Base-by-base conservation (phyloP, 495 filamentous ascomycete genomes). In the Amorphotheca resinae region DNA sequence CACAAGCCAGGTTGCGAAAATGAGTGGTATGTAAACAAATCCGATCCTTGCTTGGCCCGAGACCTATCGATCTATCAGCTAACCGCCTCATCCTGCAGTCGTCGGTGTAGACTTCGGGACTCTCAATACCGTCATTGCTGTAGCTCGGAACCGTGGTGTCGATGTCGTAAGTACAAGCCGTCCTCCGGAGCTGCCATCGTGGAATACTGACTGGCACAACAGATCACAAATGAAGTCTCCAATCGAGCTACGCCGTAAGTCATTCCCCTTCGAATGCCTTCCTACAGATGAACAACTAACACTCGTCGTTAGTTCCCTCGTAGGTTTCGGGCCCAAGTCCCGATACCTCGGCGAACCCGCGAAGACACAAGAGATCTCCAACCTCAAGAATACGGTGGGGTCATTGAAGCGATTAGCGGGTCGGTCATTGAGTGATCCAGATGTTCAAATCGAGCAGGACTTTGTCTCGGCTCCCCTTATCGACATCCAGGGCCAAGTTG, bases 221-320 rank as follows among this genome's bases (percentile, higher is more conserved):
- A 93, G 86, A 95, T 98, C 60, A 83, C 88, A 66, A 98, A 98
- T 70, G 91, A 99, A 66, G 91, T 96, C 54, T 99, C 91, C 45
- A 96, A 99, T 72, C 82, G 91, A 66, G 82, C 85, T 41, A 99
- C 91, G 51, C 91, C 91, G 85, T 95, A 82, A 75, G 86, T 76
- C 44, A 34, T 41, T 5, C 15, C 44, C 8, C 22, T 23, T 38
- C 20, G 9, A 21, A 18, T 3, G 17, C 22, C 17, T 16, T 37
- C 14, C 34, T 37, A 4, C 7, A 3, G 11, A 18, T 20, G 34
- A 20, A 2, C 5, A 37, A 16, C 34, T 63, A 49, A 67, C 55
- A 46, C 38, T 28, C 11, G 5, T 5, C 11, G 47, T 25, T 44
- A 95, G 88, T 41, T 83, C 91, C 50, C 74, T 99, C 45, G 91